Evolutionary conservation across 2,329 filamentous ascomycete species (phyloP), one percentile per base, ranked within the genome.

Genomic region (Pseudonectria foliicola): DNA sequence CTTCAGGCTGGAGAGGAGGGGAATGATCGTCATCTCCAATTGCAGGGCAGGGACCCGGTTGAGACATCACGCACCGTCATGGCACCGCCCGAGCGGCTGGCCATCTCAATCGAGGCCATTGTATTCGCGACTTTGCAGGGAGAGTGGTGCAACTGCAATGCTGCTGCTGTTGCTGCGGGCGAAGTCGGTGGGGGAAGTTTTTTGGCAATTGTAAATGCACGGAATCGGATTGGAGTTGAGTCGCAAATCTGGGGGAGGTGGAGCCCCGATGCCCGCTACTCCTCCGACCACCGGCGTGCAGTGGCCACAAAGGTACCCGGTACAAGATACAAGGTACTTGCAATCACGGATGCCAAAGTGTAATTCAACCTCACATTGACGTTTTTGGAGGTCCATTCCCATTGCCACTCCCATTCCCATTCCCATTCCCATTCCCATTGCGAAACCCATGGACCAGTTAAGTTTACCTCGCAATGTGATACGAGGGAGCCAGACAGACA

Each of bases 71-170:
- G 40, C 56, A 73, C 70, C 59, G 60, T 63, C 53, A 68, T 62
- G 52, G 64, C 61, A 46, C 61, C 62, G 53, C 68, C 64, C 42
- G 67, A 67, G 48, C 68, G 66, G 49, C 64, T 62, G 48, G 64
- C 67, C 47, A 71, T 58, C 54, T 68, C 61, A 59, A 72, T 68
- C 60, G 68, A 59, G 56, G 67, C 66, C 69, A 73, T 73, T 36
- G 34, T 60, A 44, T 31, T 29, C 35, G 34, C 31, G 47, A 39
- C 37, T n/a, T 32, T 34, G 37, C 36, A 26, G 31, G 25, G 30
- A 34, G 32, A 32, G 36, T 33, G 34, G 35, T 34, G 35, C 42
- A 29, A 27, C 25, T 43, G 45, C 40, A 39, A 39, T 50, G n/a
- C n/a, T n/a, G n/a, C n/a, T n/a, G n/a, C n/a, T n/a, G n/a, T n/a